phyloP scores from a whole-genome alignment of 1,139 yeast genomes.

The Torulaspora globosa region DNA sequence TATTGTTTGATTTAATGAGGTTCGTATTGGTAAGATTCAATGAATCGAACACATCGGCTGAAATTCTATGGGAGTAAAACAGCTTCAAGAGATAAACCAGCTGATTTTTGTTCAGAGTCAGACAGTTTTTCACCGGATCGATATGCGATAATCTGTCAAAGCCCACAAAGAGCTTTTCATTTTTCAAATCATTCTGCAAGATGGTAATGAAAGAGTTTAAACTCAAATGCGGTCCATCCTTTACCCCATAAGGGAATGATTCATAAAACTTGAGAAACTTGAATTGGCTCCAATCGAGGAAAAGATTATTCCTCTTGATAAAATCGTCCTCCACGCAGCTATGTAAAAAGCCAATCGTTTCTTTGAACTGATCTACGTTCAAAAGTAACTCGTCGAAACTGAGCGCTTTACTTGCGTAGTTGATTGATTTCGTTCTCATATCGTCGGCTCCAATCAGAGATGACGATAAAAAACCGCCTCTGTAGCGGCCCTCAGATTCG shows the following conservation, averaged over 20 bases:
- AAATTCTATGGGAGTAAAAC: conserved; percentile 39
- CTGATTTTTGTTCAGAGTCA: conserved; percentile 38
- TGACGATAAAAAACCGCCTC: conserved; percentile 5
- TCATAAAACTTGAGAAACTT: conserved; percentile 32
- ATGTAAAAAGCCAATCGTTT: conserved; percentile 36
- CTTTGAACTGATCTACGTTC: conserved; percentile 34
- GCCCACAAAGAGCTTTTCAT: conserved; percentile 35
- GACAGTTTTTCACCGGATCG: conserved; percentile 28
- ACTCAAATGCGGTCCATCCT: conserved; percentile 27
- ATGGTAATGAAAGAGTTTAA: conserved; percentile 38
- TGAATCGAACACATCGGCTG: conserved; percentile 37
- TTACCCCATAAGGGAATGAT: conserved; percentile 23
- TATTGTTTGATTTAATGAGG: conserved; percentile 32
- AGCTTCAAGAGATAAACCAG: conserved; percentile 34
- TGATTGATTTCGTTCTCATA: conserved; percentile 36
- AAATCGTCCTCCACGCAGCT: conserved; percentile 35
- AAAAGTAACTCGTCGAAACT: conserved; percentile 39
- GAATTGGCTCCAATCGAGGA: conserved; percentile 38
- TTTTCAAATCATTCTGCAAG: conserved; percentile 38
- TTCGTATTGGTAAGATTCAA: conserved; percentile 33
- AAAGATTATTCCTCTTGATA: conserved; percentile 25
- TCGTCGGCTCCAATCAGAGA: conserved; percentile 32
- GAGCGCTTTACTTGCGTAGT: conserved; percentile 40
- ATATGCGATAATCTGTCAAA: conserved; percentile 31
- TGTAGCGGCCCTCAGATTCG: conserved; percentile 5